Base-by-base conservation (phyloP, 148 eudicot genomes). In the Euryodendron excelsum region DNA sequence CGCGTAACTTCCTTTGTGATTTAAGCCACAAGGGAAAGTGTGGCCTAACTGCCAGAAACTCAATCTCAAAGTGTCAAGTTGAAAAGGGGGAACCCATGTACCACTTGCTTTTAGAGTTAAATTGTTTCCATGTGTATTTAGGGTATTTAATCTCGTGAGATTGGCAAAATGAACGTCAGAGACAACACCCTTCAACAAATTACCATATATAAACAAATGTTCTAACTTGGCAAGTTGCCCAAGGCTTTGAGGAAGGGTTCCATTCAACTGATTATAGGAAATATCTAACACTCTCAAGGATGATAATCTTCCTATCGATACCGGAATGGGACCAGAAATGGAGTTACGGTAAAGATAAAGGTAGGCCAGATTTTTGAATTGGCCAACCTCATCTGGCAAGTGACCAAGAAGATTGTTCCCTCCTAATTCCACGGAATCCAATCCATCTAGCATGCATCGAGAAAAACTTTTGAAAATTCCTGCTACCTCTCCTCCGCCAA, bases 101-200 rank as follows among this genome's bases (percentile, higher is more conserved):
- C 53, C 50, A 34, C 58, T 68, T 10, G 71, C 61, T n/a, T 59
- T 65, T 7, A 66, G 62, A 37, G 53, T 78, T 41, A 83, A 50
- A 25, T 41, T 67, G 12, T 83, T 83, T 25, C 30, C 53, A 27
- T 52, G 17, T 11, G 72, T 77, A 2, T 11, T 0, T 0, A 83
- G 41, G 21, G 0, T 0, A 9, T 10, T 14, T 15, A 82, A 77
- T 33, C 65, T 74, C 3, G 74, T 47, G 44, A 82, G 80, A 67
- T 76, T 79, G 14, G 60, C 63, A 52, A 83, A 70, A 53, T 79
- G 85, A 52, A 5, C n/a, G 65, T 79, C 73, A n/a, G 68, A 63
- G 6, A 82, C 36, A 11, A 69, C 34, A 28, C 82, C 85, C 37
- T 68, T 18, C 17, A 79, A 5, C 47, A 8, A 47, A 72, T 83